Conservation (phyloP, 176 grass and related monocot species). For the sorghum (Sorghum bicolor) region DNA sequence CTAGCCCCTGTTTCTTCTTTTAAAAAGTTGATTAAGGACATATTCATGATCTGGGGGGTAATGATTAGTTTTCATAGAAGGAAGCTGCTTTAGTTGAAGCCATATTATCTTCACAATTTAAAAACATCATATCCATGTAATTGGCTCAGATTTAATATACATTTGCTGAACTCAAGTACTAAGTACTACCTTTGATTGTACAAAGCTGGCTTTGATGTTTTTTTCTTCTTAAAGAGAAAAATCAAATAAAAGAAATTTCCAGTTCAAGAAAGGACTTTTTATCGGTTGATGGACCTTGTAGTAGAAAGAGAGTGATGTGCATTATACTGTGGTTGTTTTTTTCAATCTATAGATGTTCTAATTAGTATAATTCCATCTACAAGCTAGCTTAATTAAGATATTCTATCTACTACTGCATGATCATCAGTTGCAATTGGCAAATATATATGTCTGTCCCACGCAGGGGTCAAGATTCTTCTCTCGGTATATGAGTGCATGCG, state of each 20-base stretch:
- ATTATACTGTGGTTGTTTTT: neutral
- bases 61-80: conserved; percentile 39
- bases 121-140: neutral
- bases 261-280: neutral
- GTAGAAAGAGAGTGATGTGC: neutral
- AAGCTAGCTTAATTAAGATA: neutral
- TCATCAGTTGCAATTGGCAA: neutral
- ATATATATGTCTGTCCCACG: neutral
- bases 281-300: neutral
- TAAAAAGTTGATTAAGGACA: conserved; percentile 51
- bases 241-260: neutral
- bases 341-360: neutral
- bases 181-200: neutral
- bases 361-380: neutral
- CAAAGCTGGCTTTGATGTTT: neutral
- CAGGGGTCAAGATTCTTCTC: conserved; percentile 40
- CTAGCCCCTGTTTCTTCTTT: conserved; percentile 29
- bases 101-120: conserved; percentile 25
- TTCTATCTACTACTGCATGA: conserved; percentile 3
- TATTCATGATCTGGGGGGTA: conserved; percentile 34
- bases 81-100: conserved; percentile 23
- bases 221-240: neutral
- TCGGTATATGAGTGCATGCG: conserved; percentile 33
- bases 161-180: conserved; percentile 5
- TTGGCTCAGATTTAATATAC: neutral